A percentile compares a stretch with the other conserved stretches of the same genome.
Conservation (phyloP, 441 rosid species). For the Syzygium syzygioides region DNA sequence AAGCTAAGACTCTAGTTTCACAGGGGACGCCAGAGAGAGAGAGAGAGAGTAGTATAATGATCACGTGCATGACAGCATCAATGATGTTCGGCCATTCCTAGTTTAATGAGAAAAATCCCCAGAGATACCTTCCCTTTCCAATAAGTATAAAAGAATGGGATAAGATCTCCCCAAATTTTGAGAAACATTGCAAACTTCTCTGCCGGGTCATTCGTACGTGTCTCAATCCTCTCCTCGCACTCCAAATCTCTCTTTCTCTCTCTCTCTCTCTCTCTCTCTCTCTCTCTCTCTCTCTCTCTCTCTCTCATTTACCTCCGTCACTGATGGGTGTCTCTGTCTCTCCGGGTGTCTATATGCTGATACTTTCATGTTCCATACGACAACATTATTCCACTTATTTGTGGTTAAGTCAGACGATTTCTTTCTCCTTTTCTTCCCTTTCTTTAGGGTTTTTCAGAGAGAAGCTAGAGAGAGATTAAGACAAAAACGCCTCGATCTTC, state of each 20-base stretch:
- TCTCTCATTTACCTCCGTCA: not conserved
- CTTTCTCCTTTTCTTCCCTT: constrained; percentile 5
- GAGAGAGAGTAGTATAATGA: constrained; percentile 9
- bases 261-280: too few relatives aligned
- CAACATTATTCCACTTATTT: not conserved
- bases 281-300: not conserved
- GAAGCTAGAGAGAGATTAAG: constrained; percentile 7
- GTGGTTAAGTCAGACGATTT: not conserved
- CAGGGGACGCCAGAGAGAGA: not conserved
- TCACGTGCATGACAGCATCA: constrained; percentile 49
- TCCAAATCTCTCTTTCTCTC: not conserved
- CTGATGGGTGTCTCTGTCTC: constrained; percentile 1
- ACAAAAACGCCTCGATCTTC: constrained; percentile 58
- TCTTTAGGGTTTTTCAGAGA: not conserved
- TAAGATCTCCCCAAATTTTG: constrained; percentile 29
- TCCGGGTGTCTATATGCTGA: not conserved
- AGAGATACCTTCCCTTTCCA: constrained; percentile 32
- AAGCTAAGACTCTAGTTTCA: not conserved
- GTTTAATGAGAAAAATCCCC: constrained; percentile 17
- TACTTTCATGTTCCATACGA: not conserved
- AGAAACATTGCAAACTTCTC: not conserved
- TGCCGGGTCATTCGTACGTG: constrained; percentile 22
- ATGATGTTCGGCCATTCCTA: constrained; percentile 37
- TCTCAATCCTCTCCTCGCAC: constrained; percentile 41
- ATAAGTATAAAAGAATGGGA: constrained; percentile 22